phyloP scores from a whole-genome alignment of 2,329 filamentous ascomycete genomes.

The Mariannaea elegans region DNA sequence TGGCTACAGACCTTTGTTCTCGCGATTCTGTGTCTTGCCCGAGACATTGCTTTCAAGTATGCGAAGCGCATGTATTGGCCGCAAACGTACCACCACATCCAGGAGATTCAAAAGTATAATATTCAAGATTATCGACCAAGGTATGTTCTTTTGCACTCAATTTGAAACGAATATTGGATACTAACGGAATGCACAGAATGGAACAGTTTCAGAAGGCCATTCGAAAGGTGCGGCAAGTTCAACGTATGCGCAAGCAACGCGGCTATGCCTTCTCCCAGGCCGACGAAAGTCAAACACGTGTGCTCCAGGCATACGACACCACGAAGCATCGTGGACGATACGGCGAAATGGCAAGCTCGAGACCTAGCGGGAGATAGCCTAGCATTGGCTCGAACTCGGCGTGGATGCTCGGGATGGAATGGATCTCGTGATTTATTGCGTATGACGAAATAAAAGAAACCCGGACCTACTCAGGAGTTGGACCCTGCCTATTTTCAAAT shows the following conservation, averaged over 20 bases:
- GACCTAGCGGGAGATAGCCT: slow-evolving; percentile 41
- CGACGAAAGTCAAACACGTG: slow-evolving; percentile 93
- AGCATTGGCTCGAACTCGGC: slow-evolving; percentile 9
- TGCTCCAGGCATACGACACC: slow-evolving; percentile 97
- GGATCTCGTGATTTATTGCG: slow-evolving; percentile 28
- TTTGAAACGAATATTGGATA: not conserved
- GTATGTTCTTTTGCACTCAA: slow-evolving; percentile 57
- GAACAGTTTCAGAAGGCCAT: slow-evolving; percentile 99
- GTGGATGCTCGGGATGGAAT: slow-evolving; percentile 28
- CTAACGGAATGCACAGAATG: slow-evolving; percentile 69
- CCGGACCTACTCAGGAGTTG: slow-evolving; percentile 35
- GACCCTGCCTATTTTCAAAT: slow-evolving; percentile 33
- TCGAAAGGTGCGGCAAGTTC: slow-evolving; percentile 96
- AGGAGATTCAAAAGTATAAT: slow-evolving; percentile 99
- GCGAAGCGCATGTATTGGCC: slow-evolving; percentile 96
- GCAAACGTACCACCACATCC: slow-evolving; percentile 96
- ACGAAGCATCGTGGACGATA: slow-evolving; percentile 90
- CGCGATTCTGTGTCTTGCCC: slow-evolving; percentile 80
- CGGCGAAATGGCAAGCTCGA: slow-evolving; percentile 84
- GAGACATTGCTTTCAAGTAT: slow-evolving; percentile 98
- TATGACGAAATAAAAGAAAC: slow-evolving; percentile 38
- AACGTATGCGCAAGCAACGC: slow-evolving; percentile 98
- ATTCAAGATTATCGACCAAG: slow-evolving; percentile 98
- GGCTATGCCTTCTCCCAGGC: slow-evolving; percentile 98
- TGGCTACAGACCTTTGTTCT: slow-evolving; percentile 89